These are phyloP conservation scores for Acanthochlamys bracteata DNA, from an alignment of 106 monocot genomes.

Conservation along the genomic window DNA sequence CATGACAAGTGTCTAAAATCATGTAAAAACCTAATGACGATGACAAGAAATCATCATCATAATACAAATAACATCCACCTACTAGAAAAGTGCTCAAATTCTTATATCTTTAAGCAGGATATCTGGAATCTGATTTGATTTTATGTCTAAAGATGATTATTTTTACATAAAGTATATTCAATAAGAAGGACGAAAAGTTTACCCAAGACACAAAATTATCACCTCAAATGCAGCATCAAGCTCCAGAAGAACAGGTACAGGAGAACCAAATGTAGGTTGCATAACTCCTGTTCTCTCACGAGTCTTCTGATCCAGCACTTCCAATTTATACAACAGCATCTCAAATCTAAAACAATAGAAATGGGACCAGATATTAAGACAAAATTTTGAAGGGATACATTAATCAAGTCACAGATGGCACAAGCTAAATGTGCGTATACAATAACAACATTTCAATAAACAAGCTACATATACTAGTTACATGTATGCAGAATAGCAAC, in stretches of 20 bases:
- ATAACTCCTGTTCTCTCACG: constrained; percentile 80
- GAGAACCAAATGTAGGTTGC: constrained; percentile 43
- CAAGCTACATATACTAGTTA: too few relatives aligned
- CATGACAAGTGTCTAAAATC: too few relatives aligned
- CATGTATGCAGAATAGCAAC: neutral
- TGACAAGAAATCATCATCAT: too few relatives aligned
- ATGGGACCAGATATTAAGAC: neutral
- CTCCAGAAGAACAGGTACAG: constrained; percentile 71
- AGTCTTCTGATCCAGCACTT: constrained; percentile 88
- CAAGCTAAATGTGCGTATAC: too few relatives aligned
- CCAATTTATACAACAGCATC: constrained; percentile 70
- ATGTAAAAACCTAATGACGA: too few relatives aligned
- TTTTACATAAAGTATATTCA: neutral
- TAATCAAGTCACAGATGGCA: too few relatives aligned
- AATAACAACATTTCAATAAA: too few relatives aligned
- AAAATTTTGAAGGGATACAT: too few relatives aligned
- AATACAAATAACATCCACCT: too few relatives aligned
- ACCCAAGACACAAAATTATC: constrained; percentile 2
- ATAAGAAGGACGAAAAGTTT: neutral
- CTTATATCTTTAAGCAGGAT: too few relatives aligned
- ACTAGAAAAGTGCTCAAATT: too few relatives aligned
- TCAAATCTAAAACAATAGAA: constrained; percentile 53
- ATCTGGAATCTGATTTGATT: too few relatives aligned
- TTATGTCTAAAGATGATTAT: neutral
- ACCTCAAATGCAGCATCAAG: constrained; percentile 90